Evolutionary conservation across 495 filamentous ascomycete species (phyloP).

Genomic region (Darksidea phi): DNA sequence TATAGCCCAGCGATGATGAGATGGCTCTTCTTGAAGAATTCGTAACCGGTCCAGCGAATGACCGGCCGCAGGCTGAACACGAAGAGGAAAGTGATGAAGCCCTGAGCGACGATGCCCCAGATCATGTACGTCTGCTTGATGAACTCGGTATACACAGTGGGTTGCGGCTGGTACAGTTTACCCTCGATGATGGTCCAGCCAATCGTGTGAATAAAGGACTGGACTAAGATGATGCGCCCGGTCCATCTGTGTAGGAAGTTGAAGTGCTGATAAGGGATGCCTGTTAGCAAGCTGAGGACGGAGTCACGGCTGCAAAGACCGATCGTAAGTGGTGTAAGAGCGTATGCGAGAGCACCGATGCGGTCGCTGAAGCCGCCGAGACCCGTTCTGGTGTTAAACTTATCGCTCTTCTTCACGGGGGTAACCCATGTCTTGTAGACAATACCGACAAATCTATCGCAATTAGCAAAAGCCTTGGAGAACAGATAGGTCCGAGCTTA

Average conservation of each 20-base stretch:
- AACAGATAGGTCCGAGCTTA: not conserved
- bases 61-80: slow-evolving; percentile 54
- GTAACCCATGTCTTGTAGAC: slow-evolving; percentile 60
- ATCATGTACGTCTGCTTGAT: slow-evolving; percentile 59
- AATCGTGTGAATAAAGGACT: slow-evolving; percentile 63
- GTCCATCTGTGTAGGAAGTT: slow-evolving; percentile 68
- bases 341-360: slow-evolving; percentile 63
- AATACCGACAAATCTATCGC: slow-evolving; percentile 54
- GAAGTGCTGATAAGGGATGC: slow-evolving; percentile 66
- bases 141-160: slow-evolving; percentile 51
- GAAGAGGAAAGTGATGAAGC: slow-evolving; percentile 57
- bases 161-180: slow-evolving; percentile 64
- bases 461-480: not conserved
- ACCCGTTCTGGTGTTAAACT: slow-evolving; percentile 57
- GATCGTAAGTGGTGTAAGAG: slow-evolving; percentile 62
- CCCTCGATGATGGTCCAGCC: slow-evolving; percentile 63
- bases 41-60: slow-evolving; percentile 63
- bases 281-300: slow-evolving; percentile 59
- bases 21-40: slow-evolving; percentile 64
- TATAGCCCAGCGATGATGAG: slow-evolving; percentile 65
- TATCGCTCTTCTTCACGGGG: slow-evolving; percentile 49
- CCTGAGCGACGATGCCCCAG: slow-evolving; percentile 64
- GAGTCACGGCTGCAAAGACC: slow-evolving; percentile 60
- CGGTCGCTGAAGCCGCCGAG: slow-evolving; percentile 63
- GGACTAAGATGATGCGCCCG: slow-evolving; percentile 62